These are phyloP conservation scores for Emericellopsis terricola DNA, from an alignment of 495 filamentous ascomycete genomes.

Conservation along the genomic window DNA sequence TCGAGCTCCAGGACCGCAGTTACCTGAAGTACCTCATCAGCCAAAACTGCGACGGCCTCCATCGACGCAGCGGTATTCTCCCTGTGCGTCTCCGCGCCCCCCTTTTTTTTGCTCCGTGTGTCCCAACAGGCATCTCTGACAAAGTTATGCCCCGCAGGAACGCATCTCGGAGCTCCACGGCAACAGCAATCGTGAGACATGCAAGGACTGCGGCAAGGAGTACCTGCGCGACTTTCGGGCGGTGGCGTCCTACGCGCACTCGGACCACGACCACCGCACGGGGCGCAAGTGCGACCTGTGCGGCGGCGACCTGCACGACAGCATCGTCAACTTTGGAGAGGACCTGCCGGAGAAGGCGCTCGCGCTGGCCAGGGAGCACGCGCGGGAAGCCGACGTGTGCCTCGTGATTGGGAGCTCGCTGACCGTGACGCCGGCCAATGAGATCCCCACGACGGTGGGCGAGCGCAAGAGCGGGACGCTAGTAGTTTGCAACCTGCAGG, in stretches of 20 bases:
- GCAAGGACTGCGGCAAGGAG: constrained; percentile 24
- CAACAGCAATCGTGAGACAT: constrained; percentile 27
- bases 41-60: constrained; percentile 29
- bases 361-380: constrained; percentile 14
- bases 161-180: constrained; percentile 25
- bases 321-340: constrained; percentile 27
- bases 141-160: constrained; percentile 10
- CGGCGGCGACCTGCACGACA: constrained; percentile 18
- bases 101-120: no score
- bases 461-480: constrained; percentile 11
- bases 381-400: constrained; percentile 21
- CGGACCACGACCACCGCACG: constrained; percentile 24
- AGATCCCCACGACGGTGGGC: constrained; percentile 19
- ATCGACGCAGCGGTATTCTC: constrained; percentile 23
- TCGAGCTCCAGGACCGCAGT: constrained; percentile 21
- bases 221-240: constrained; percentile 28
- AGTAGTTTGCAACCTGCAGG: constrained; percentile 27
- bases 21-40: constrained; percentile 24
- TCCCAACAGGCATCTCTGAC: no score
- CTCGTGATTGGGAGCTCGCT: constrained; percentile 26
- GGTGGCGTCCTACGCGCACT: constrained; percentile 22
- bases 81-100: constrained; percentile 11
- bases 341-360: constrained; percentile 12
- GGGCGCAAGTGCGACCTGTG: constrained; percentile 21
- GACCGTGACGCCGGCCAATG: constrained; percentile 22